These are phyloP conservation scores for Dryadomyces quercus-mongolicae DNA, from an alignment of 2,329 filamentous ascomycete species.

Conservation along the genomic window DNA sequence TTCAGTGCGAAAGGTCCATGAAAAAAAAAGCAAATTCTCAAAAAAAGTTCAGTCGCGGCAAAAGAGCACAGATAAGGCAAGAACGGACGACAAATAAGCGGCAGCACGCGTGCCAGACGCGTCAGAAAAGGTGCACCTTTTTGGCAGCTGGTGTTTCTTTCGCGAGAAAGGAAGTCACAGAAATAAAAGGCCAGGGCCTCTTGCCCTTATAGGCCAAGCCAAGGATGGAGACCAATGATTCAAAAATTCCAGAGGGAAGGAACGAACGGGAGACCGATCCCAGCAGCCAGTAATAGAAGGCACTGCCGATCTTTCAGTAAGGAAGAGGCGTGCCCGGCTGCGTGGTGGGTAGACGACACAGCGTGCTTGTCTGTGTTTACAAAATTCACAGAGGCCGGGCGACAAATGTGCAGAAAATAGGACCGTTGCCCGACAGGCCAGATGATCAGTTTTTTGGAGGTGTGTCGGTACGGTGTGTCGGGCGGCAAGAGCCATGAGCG, in stretches of 20 bases:
- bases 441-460: conserved; percentile 1
- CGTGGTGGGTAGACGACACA: not conserved
- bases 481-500: not conserved
- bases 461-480: conserved; percentile 1
- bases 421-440: not conserved
- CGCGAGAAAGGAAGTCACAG: not conserved
- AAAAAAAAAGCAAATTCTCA: not conserved
- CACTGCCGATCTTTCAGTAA: not conserved
- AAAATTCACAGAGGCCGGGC: not conserved
- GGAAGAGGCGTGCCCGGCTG: not conserved
- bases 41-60: not conserved
- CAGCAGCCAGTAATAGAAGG: not conserved
- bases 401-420: not conserved
- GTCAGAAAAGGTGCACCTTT: not conserved
- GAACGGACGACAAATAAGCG: not conserved
- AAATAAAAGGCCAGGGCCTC: not conserved
- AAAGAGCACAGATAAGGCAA: not conserved
- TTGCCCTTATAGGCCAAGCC: not conserved
- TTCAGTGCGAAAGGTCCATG: not conserved
- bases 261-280: not conserved
- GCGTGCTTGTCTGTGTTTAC: not conserved
- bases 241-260: not conserved
- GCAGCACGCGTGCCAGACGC: not conserved
- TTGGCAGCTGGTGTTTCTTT: too few species aligned
- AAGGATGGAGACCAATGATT: not conserved